phyloP scores from a whole-genome alignment of 2,329 filamentous ascomycete species.

The Fusarium vanettenii region DNA sequence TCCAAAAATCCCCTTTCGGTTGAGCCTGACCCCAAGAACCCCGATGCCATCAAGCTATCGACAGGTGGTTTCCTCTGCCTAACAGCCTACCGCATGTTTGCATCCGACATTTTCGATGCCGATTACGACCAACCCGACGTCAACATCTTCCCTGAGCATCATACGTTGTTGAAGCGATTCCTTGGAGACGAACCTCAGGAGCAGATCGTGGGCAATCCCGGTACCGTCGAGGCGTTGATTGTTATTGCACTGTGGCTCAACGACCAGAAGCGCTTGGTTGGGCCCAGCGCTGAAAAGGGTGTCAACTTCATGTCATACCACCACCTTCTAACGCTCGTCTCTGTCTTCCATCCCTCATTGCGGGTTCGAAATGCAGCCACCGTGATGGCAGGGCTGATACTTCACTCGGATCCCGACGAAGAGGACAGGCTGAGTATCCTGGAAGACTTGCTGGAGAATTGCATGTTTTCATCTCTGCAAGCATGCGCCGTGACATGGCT shows the following conservation, averaged over 20 bases:
- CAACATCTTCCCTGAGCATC: conserved; percentile 70
- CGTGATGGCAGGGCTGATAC: conserved; percentile 62
- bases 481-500: conserved; percentile 73
- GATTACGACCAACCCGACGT: conserved; percentile 65
- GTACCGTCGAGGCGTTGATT: conserved; percentile 69
- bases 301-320: conserved; percentile 69
- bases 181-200: conserved; percentile 62
- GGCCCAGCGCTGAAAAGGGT: conserved; percentile 48
- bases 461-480: conserved; percentile 71
- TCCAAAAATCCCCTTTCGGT: conserved; percentile 58
- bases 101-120: conserved; percentile 69
- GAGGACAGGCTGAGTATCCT: conserved; percentile 70
- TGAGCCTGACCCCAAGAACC: conserved; percentile 59
- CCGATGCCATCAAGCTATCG: conserved; percentile 67
- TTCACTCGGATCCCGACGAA: conserved; percentile 70
- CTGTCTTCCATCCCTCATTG: conserved; percentile 67
- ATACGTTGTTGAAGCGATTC: conserved; percentile 64
- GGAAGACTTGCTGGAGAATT: conserved; percentile 73
- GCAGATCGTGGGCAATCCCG: conserved; percentile 61
- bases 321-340: conserved; percentile 67
- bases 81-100: conserved; percentile 71
- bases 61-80: conserved; percentile 69
- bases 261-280: conserved; percentile 57
- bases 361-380: conserved; percentile 67
- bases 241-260: conserved; percentile 71